Evolutionary conservation across 768 basidiomycete genomes (phyloP).

Genomic region (Artomyces pyxidatus): DNA sequence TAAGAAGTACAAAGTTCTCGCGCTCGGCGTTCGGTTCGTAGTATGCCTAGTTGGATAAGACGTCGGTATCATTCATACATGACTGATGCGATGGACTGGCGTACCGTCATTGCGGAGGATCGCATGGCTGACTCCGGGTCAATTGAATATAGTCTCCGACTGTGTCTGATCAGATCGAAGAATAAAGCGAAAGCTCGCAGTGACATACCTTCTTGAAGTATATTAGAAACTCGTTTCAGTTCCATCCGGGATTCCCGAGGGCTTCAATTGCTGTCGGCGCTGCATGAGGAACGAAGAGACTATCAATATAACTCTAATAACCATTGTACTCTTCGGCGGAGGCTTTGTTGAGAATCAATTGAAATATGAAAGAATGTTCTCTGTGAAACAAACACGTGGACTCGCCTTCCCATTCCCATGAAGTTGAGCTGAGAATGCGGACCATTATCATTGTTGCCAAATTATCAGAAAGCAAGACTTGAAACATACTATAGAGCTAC

Average conservation of each 20-base stretch:
- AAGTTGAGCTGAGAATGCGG: background rate
- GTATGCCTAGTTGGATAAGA: background rate
- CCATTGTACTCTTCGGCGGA: background rate
- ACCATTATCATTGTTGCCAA: no score
- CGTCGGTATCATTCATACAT: background rate
- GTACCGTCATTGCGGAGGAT: background rate
- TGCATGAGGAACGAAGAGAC: background rate
- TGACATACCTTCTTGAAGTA: background rate
- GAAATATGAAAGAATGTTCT: background rate
- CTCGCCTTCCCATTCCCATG: background rate
- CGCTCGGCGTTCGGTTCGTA: background rate
- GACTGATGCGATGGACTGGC: background rate
- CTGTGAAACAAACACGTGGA: background rate
- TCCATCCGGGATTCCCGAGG: background rate
- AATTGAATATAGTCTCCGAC: background rate
- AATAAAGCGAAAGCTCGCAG: background rate
- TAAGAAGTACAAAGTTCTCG: background rate
- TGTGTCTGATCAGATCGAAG: background rate
- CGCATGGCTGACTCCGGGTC: background rate
- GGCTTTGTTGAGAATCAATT: background rate
- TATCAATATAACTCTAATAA: background rate
- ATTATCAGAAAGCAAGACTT: background rate
- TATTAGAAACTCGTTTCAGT: background rate
- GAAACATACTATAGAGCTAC: background rate
- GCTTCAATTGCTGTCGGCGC: background rate